Evolutionary conservation across 768 basidiomycete genomes (phyloP).

Genomic region (Xerocomus potaroensis): DNA sequence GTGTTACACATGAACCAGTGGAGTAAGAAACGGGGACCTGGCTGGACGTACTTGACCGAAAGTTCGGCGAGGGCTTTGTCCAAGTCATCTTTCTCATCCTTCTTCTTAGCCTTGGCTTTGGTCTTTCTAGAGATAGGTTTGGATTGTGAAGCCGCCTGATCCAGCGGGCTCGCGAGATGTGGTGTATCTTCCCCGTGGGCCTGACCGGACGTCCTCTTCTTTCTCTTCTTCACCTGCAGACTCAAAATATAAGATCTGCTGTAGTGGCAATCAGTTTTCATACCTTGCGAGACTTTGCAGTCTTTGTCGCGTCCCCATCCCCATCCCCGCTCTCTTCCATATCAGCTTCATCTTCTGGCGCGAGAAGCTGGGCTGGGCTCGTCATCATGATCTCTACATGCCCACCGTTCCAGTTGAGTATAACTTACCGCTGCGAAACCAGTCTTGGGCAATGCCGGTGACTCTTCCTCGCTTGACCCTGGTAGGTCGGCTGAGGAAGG

Average conservation of each 20-base stretch:
- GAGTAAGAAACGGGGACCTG: neutral
- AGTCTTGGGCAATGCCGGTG: slow-evolving; percentile 8
- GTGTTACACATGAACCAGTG: neutral
- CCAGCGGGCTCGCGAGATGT: slow-evolving; percentile 6
- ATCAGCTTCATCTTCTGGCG: slow-evolving; percentile 27
- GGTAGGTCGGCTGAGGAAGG: slow-evolving; percentile 15
- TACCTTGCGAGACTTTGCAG: slow-evolving; percentile 24
- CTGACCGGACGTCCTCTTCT: slow-evolving; percentile 28
- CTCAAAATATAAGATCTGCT: slow-evolving; percentile 1
- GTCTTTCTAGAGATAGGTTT: slow-evolving; percentile 58
- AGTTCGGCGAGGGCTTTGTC: slow-evolving; percentile 83
- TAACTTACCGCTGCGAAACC: slow-evolving; percentile 46
- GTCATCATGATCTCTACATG: slow-evolving; percentile 20
- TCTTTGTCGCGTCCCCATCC: slow-evolving; percentile 11
- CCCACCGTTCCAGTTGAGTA: neutral
- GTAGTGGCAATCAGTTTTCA: neutral
- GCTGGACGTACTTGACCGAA: slow-evolving; percentile 56
- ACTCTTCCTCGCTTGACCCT: slow-evolving; percentile 39
- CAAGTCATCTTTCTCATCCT: slow-evolving; percentile 68
- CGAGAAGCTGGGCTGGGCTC: slow-evolving; percentile 42
- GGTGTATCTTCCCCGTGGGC: slow-evolving; percentile 2
- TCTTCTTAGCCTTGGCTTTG: slow-evolving; percentile 58
- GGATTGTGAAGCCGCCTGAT: slow-evolving; percentile 16
- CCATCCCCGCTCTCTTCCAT: slow-evolving; percentile 22
- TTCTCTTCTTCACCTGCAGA: slow-evolving; percentile 38